phyloP scores from a whole-genome alignment of 352 stramenopile genomes.

The Globisporangium cystogenes region DNA sequence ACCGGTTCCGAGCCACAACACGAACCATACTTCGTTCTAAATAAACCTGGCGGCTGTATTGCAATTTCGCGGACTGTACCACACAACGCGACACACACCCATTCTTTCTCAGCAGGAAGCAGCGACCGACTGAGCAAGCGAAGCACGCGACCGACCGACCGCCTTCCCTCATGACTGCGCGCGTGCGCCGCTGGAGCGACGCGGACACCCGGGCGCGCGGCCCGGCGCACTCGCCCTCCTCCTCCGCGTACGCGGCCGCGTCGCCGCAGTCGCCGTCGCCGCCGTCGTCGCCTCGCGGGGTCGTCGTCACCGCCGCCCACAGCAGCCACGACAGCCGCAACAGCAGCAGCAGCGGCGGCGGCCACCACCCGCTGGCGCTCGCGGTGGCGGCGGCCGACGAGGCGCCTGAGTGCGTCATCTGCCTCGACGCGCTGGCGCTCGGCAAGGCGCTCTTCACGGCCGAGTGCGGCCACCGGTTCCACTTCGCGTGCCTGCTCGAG shows the following conservation, averaged over 20 bases:
- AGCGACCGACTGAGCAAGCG: too few relatives aligned
- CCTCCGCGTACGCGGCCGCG: constrained; percentile 6
- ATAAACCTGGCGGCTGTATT: too few relatives aligned
- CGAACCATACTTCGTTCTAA: too few relatives aligned
- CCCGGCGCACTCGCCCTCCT: constrained; percentile 5
- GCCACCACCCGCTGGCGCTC: background rate
- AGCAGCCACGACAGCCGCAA: background rate
- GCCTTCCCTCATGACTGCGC: constrained; percentile 20
- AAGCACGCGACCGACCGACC: too few relatives aligned
- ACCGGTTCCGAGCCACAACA: too few relatives aligned
- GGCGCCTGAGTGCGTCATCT: constrained; percentile 75
- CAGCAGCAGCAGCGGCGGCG: constrained; percentile 2
- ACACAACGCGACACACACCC: background rate
- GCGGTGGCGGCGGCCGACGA: constrained; percentile 23
- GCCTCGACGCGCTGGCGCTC: constrained; percentile 63
- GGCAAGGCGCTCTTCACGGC: constrained; percentile 75
- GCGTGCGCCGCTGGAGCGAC: constrained; percentile 72
- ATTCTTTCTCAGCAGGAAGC: too few relatives aligned
- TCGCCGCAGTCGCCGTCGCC: constrained; percentile 13
- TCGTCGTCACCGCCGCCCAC: background rate
- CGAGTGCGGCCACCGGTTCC: constrained; percentile 83
- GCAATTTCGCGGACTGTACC: too few relatives aligned
- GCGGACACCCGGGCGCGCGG: constrained; percentile 36
- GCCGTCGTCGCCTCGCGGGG: background rate
- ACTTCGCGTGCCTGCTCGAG: constrained; percentile 83